Evolutionary conservation across 768 basidiomycete genomes (phyloP).

Genomic region (Rhodotorula graminis): DNA sequence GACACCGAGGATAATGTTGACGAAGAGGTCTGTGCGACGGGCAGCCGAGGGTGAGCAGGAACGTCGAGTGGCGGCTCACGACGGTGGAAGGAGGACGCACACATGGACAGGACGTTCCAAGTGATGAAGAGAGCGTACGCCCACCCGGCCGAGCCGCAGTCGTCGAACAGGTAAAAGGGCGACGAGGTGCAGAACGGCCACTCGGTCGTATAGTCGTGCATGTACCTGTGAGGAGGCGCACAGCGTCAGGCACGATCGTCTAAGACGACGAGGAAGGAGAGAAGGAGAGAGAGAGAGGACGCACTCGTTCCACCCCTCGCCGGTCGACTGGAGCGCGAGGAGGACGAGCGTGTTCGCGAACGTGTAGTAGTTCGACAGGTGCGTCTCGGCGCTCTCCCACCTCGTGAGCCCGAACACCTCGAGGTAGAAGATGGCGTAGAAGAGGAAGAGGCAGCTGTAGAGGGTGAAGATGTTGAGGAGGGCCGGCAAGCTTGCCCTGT

Average conservation of each 20-base stretch:
- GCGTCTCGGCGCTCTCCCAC: conserved; percentile 66
- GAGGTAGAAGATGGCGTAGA: conserved; percentile 80
- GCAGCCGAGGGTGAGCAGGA: too few species aligned
- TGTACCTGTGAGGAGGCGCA: conserved; percentile 52
- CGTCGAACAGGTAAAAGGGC: conserved; percentile 57
- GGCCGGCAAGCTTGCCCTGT: conserved; percentile 71
- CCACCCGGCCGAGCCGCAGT: conserved; percentile 82
- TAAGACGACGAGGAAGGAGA: too few species aligned
- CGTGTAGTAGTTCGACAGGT: conserved; percentile 70
- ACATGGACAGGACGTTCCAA: conserved; percentile 95
- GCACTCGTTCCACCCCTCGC: conserved; percentile 85
- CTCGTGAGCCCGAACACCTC: conserved; percentile 90
- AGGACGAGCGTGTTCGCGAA: conserved; percentile 77
- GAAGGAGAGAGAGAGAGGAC: too few species aligned
- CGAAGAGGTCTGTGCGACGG: conserved; percentile 23
- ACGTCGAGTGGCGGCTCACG: too few species aligned
- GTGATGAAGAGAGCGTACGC: conserved; percentile 77
- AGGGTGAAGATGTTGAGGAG: conserved; percentile 77
- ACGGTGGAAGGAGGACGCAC: conserved; percentile 59
- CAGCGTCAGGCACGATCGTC: too few species aligned
- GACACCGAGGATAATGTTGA: conserved; percentile 36
- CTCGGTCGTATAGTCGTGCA: conserved; percentile 69
- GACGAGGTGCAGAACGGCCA: conserved; percentile 37
- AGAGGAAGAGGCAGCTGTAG: conserved; percentile 84
- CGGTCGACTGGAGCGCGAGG: conserved; percentile 86